These are phyloP conservation scores for Ceratobasidium theobromae DNA, from an alignment of 1,284 basidiomycete species.

Conservation along the genomic window DNA sequence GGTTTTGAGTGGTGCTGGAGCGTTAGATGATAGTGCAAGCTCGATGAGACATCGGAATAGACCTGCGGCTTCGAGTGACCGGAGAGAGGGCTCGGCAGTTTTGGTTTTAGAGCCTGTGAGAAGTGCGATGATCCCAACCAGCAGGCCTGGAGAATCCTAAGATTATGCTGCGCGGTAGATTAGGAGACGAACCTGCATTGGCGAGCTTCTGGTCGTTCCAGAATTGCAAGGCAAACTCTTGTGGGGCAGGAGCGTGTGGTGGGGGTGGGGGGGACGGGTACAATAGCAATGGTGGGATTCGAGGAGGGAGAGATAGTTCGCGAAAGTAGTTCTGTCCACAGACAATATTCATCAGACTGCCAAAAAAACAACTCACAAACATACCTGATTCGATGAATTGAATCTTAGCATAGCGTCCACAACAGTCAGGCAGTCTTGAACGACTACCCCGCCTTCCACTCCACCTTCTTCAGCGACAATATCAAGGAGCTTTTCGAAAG, in stretches of 20 bases:
- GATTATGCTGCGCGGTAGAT: neutral
- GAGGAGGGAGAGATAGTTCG: slow-evolving; percentile 82
- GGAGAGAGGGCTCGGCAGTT: slow-evolving; percentile 2
- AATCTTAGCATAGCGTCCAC: slow-evolving; percentile 85
- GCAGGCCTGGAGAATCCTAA: slow-evolving; percentile 45
- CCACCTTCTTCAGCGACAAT: slow-evolving; percentile 88
- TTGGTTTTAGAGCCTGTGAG: slow-evolving; percentile 17
- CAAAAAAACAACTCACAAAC: slow-evolving; percentile 38
- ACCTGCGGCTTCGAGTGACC: slow-evolving; percentile 42
- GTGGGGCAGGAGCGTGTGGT: slow-evolving; percentile 68
- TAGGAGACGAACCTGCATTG: slow-evolving; percentile 56
- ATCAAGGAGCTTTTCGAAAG: slow-evolving; percentile 93
- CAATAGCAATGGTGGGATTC: slow-evolving; percentile 80
- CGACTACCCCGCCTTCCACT: slow-evolving; percentile 85
- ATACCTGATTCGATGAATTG: slow-evolving; percentile 93
- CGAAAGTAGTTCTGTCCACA: slow-evolving; percentile 89
- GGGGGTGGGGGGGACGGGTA: slow-evolving; percentile 73
- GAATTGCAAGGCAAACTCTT: slow-evolving; percentile 93
- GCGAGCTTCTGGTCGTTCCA: slow-evolving; percentile 90
- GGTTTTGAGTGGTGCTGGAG: slow-evolving; percentile 82
- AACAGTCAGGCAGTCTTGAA: slow-evolving; percentile 83
- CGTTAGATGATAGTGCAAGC: slow-evolving; percentile 87
- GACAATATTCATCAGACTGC: slow-evolving; percentile 1
- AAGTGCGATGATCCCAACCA: slow-evolving; percentile 50
- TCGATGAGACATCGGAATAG: slow-evolving; percentile 86